Conservation (phyloP, 345 rosid genomes). For the Moringa oleifera region DNA sequence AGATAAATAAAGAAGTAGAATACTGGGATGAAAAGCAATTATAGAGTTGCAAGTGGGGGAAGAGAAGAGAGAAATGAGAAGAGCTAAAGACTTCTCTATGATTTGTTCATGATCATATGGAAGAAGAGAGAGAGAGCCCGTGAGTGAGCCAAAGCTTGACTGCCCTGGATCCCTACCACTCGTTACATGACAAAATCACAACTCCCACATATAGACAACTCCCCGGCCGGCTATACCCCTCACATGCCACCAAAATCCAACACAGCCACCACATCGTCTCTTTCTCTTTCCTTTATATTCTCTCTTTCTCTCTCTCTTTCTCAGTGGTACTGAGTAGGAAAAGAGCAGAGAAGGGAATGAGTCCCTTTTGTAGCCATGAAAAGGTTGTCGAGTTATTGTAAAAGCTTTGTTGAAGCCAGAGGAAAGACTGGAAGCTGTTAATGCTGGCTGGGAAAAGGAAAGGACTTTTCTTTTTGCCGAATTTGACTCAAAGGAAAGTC, state of each 20-base stretch:
- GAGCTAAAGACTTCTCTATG: constrained; percentile 18
- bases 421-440: no score
- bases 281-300: constrained; percentile 19
- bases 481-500: constrained; percentile 25
- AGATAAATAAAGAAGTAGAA: no score
- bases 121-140: constrained; percentile 36
- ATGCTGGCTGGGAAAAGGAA: constrained; percentile 9
- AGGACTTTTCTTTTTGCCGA: constrained; percentile 10
- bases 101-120: constrained; percentile 31
- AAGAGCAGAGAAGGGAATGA: constrained; percentile 6
- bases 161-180: constrained; percentile 24
- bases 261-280: constrained; percentile 9
- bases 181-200: constrained; percentile 39
- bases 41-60: background rate
- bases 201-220: constrained; percentile 46
- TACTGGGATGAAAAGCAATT: no score
- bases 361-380: constrained; percentile 31
- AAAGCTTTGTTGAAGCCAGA: no score
- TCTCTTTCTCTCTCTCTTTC: constrained; percentile 6
- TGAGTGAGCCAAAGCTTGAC: constrained; percentile 28
- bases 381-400: constrained; percentile 16
- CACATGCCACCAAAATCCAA: constrained; percentile 60
- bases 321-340: constrained; percentile 3
- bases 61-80: background rate
- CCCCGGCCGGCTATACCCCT: constrained; percentile 50